phyloP scores from a whole-genome alignment of 2,329 filamentous ascomycete genomes.

The Leptographium lundbergii region DNA sequence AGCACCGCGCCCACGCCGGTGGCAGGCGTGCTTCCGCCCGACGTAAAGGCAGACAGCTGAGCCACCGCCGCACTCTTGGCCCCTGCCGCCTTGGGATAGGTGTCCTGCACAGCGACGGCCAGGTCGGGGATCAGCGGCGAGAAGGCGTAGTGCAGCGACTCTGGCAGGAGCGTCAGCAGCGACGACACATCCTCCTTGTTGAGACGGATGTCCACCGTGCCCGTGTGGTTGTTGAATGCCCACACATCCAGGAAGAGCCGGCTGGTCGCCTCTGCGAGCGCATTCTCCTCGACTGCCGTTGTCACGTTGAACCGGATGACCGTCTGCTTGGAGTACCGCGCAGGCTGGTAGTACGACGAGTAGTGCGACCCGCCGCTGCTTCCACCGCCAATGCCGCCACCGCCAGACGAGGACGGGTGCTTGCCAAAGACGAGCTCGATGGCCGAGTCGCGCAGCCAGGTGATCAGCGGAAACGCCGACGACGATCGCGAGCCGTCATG shows the following conservation, averaged over 20 bases:
- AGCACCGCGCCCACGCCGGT: conserved; percentile 19
- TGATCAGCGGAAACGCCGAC: conserved; percentile 31
- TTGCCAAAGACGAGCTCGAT: conserved; percentile 38
- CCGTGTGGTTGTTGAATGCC: conserved; percentile 65
- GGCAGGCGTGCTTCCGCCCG: conserved; percentile 16
- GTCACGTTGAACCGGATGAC: conserved; percentile 79
- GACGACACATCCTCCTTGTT: conserved; percentile 65
- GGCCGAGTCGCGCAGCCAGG: conserved; percentile 35
- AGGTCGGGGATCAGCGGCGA: conserved; percentile 70
- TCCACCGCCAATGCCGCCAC: too few species aligned
- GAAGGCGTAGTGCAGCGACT: conserved; percentile 58
- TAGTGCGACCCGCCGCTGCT: conserved; percentile 6
- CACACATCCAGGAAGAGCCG: conserved; percentile 81
- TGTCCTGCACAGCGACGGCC: conserved; percentile 61
- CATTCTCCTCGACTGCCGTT: conserved; percentile 52
- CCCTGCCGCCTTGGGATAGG: conserved; percentile 41
- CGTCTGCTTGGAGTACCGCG: conserved; percentile 62
- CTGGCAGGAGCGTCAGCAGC: conserved; percentile 65
- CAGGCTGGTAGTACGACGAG: conserved; percentile 15
- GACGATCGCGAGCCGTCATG: background rate
- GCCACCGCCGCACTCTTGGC: background rate
- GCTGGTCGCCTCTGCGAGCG: conserved; percentile 59
- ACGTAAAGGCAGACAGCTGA: background rate
- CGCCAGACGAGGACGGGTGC: conserved; percentile 17
- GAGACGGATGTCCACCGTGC: conserved; percentile 62